Base-by-base conservation (phyloP, 176 grass and related monocot species). In the Oropetium thomaeum region DNA sequence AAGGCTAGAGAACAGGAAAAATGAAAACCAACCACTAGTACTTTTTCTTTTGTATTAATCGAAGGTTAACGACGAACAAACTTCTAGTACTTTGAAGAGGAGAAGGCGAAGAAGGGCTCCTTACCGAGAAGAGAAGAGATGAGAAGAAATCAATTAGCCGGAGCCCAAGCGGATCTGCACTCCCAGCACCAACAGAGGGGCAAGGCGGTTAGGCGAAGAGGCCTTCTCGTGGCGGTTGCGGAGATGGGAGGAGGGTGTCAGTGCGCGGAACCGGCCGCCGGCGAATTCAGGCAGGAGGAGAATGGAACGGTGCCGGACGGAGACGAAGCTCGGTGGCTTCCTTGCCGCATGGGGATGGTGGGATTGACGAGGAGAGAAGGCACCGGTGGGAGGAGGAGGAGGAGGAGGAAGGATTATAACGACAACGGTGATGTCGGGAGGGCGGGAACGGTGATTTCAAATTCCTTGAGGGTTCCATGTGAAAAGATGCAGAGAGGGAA, bases 91-190 rank as follows among this genome's bases (percentile, higher is more conserved):
- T 57, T 57, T 7, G 17, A 30, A 71, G 19, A 17, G 4, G 14
- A 30, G 20, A 43, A 17, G 4, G 42, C 11, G 0, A 0, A 47
- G 0, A 0, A 47, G 73, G 27, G 27, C 5, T 33, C 29, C 73
- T 63, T 63, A 76, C 73, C 73, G 30, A 31, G 40, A 62, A 15
- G 28, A 71, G 45, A 22, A 31, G 45, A 32, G 51, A 28, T 13
- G 28, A 71, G 45, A 22, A 31, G 45, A 32, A 70, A 28, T 13
- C 54, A 14, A 59, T 14, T 5, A 52, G 34, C 25, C 29, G 29
- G 68, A 51, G 10, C 2, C 68, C 68, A 5, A 47, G 44, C 23
- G 73, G 74, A 77, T 77, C 74, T 27, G 74, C 74, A 77, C 59
- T 65, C 43, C 13, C 16, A 31, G 22, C 30, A 33, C 42, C 42